Conservation (phyloP, 2,329 filamentous ascomycete genomes). For the Paradendryphiella salina region DNA sequence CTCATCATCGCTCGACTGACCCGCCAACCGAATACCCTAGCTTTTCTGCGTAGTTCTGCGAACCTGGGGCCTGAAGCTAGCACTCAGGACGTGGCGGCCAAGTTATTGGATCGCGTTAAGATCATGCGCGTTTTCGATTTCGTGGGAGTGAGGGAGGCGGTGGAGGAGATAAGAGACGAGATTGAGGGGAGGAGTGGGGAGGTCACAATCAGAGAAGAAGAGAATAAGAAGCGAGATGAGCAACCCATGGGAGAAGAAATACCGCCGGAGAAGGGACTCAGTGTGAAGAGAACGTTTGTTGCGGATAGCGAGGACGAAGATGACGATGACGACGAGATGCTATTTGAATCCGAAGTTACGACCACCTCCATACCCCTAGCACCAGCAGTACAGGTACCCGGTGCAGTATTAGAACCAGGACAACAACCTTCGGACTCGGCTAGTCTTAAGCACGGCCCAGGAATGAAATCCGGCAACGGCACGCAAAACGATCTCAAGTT, state of each 20-base stretch:
- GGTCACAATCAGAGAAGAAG: conserved; percentile 24
- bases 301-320: conserved; percentile 45
- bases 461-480: not conserved
- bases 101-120: conserved; percentile 50
- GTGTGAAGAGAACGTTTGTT: conserved; percentile 31
- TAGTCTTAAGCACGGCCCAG: not conserved
- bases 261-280: not conserved
- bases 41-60: not conserved
- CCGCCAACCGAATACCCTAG: conserved; percentile 1
- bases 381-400: not conserved
- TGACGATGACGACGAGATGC: conserved; percentile 48
- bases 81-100: conserved; percentile 38
- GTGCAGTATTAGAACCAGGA: not conserved
- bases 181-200: conserved; percentile 25
- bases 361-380: not conserved
- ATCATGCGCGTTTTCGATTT: conserved; percentile 58
- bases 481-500: conserved; percentile 19
- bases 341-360: conserved; percentile 34
- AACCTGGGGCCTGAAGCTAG: not conserved
- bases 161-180: conserved; percentile 50
- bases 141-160: conserved; percentile 52
- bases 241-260: not conserved
- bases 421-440: not conserved
- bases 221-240: conserved; percentile 11
- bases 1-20: conserved; percentile 31